These are phyloP conservation scores for Babesia ovis DNA, from an alignment of 169 alveolate species.

Conservation along the genomic window DNA sequence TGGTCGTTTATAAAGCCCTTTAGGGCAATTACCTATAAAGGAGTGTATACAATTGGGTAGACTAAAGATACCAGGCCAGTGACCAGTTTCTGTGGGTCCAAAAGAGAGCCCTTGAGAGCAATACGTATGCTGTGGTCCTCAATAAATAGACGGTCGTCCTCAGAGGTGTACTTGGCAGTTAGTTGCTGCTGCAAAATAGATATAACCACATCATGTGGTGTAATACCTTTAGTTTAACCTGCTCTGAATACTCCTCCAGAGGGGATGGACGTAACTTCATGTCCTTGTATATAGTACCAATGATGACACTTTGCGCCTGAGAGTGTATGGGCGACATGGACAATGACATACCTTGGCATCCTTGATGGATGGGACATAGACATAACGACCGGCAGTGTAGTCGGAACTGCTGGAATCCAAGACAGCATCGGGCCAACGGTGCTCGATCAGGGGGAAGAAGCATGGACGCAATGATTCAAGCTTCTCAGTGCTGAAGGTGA, in stretches of 20 bases:
- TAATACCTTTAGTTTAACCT: slow-evolving; percentile 33
- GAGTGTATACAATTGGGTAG: background rate
- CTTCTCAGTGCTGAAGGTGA: slow-evolving; percentile 46
- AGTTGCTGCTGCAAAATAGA: slow-evolving; percentile 13
- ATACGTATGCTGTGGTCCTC: slow-evolving; percentile 63
- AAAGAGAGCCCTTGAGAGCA: slow-evolving; percentile 32
- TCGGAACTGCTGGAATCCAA: background rate
- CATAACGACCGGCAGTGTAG: slow-evolving; percentile 19
- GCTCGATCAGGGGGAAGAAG: slow-evolving; percentile 20
- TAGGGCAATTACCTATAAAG: slow-evolving; percentile 44
- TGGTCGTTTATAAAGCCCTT: slow-evolving; percentile 53
- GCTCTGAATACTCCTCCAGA: slow-evolving; percentile 58
- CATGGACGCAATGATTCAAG: slow-evolving; percentile 45
- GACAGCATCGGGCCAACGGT: slow-evolving; percentile 36
- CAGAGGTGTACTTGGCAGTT: slow-evolving; percentile 46
- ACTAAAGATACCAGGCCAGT: slow-evolving; percentile 53
- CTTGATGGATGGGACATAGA: slow-evolving; percentile 39
- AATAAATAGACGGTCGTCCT: slow-evolving; percentile 46
- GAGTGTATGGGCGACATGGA: background rate
- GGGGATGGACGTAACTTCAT: slow-evolving; percentile 69
- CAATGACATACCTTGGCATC: slow-evolving; percentile 52
- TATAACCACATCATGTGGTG: background rate
- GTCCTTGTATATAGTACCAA: slow-evolving; percentile 63
- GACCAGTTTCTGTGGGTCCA: slow-evolving; percentile 57
- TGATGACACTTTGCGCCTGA: slow-evolving; percentile 55